Base-by-base conservation (phyloP, 768 basidiomycete genomes). In the Atractiella rhizophila region DNA sequence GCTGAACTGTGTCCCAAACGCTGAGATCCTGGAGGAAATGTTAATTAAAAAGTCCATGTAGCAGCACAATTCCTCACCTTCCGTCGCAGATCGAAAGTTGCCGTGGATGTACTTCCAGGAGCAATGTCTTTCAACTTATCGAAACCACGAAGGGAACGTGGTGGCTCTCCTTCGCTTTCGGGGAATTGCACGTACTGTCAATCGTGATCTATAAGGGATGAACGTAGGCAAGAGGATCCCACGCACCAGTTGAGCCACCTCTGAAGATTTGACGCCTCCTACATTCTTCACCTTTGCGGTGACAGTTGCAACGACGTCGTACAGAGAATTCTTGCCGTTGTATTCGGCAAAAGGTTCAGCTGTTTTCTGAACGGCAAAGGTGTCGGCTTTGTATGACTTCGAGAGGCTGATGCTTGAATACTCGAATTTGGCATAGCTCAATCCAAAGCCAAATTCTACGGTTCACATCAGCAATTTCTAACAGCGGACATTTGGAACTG, bases 241-340 rank as follows among this genome's bases (percentile, higher is more conserved):
- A 51, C 58, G 44, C 20, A 60, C 59, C n/a, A 62, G 41, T 39
- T 62, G 60, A 13, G 57, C 56, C 6, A 60, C 59, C 38, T 59
- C 59, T 16, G 55, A 54, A 16, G 55, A 59, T 1, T 42, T 40
- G 1, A 55, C 37, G n/a, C 55, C 48, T 18, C 60, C 59, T 1
- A 51, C 57, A 49, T 62, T 62, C 42, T 54, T 54, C 25, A 62
- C 52, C 27, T 57, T 56, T 11, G 55, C 54, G 8, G 46, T 37
- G 28, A 51, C 50, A 18, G 26, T 53, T 31, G 54, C 53, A 19
- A 59, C 35, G 18, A 41, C 39, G 40, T 60, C 59, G 49, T 60
- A 62, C 12, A 62, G 44, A 18, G 46, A 44, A 5, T 37, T 19
- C 15, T 25, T 28, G 5, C 39, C 53, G 11, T 35, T 36, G 7